Conservation (phyloP, 139 green algal genomes). For the Diplosphaera chodatii region DNA sequence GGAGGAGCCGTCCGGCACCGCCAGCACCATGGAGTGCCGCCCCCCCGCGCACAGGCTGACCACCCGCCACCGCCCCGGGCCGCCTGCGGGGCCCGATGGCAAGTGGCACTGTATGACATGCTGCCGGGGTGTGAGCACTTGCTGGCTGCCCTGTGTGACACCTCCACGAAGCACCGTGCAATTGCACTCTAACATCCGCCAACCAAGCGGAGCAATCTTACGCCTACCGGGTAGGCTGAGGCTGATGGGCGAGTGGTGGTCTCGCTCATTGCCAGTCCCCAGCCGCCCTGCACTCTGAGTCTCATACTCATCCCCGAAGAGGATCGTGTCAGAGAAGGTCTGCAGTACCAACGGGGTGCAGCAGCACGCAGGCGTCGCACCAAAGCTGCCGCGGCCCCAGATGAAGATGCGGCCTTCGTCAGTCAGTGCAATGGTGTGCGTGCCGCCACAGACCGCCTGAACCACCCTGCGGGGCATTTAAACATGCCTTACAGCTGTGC, state of each 20-base stretch:
- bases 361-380: constrained; percentile 22
- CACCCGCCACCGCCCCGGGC: constrained; percentile 61
- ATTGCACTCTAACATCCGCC: no score
- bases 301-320: no score
- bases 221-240: constrained; percentile 48
- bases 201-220: no score
- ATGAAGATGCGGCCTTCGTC: constrained; percentile 62
- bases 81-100: no score
- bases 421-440: constrained; percentile 64
- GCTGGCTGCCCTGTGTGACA: no score
- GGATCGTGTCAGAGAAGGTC: no score
- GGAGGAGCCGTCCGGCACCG: constrained; percentile 41
- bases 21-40: constrained; percentile 64
- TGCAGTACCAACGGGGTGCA: no score
- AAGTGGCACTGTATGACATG: no score
- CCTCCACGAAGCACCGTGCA: no score
- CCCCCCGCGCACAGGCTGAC: constrained; percentile 45
- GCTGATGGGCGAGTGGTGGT: constrained; percentile 57
- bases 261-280: constrained; percentile 36
- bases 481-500: no score
- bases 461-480: constrained; percentile 50
- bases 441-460: constrained; percentile 62
- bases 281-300: constrained; percentile 25
- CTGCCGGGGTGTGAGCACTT: no score
- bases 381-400: constrained; percentile 74